phyloP scores from a whole-genome alignment of 2,329 filamentous ascomycete genomes.

The Aspergillus ustus region DNA sequence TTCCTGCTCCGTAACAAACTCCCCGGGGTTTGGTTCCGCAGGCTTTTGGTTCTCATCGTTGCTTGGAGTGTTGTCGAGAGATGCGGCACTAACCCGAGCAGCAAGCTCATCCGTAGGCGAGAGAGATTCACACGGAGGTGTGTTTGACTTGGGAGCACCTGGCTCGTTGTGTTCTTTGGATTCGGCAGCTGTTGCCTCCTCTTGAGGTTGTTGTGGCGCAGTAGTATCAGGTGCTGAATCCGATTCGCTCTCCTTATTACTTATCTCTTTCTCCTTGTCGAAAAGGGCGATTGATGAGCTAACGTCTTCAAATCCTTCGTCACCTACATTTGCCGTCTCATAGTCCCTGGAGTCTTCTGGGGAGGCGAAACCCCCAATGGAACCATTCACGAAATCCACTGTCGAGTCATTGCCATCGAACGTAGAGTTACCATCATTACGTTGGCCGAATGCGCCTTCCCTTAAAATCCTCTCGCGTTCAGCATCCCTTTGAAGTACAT shows the following conservation, averaged over 20 bases:
- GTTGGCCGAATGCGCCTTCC: constrained; percentile 70
- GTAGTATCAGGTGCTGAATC: constrained; percentile 27
- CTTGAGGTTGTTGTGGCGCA: not conserved
- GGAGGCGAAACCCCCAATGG: constrained; percentile 51
- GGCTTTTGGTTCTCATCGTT: constrained; percentile 12
- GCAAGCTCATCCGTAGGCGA: constrained; percentile 60
- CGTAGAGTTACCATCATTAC: constrained; percentile 53
- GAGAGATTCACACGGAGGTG: constrained; percentile 38
- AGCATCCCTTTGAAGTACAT: constrained; percentile 77
- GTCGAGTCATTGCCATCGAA: constrained; percentile 61
- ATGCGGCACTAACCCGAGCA: constrained; percentile 59
- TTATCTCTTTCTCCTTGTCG: constrained; percentile 66
- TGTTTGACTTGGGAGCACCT: constrained; percentile 12
- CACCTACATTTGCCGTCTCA: constrained; percentile 79
- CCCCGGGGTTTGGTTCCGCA: not conserved
- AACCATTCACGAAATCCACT: constrained; percentile 48
- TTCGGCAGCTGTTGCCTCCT: constrained; percentile 7
- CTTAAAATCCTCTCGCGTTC: constrained; percentile 79
- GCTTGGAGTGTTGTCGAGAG: constrained; percentile 16
- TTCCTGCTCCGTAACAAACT: not conserved
- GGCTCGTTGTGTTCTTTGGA: not conserved
- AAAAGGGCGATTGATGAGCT: constrained; percentile 69
- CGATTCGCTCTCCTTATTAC: constrained; percentile 29
- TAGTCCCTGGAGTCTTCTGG: constrained; percentile 71
- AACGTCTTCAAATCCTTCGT: constrained; percentile 95